Evolutionary conservation across 2,329 filamentous ascomycete species (phyloP).

Genomic region (Penicillium sp.): DNA sequence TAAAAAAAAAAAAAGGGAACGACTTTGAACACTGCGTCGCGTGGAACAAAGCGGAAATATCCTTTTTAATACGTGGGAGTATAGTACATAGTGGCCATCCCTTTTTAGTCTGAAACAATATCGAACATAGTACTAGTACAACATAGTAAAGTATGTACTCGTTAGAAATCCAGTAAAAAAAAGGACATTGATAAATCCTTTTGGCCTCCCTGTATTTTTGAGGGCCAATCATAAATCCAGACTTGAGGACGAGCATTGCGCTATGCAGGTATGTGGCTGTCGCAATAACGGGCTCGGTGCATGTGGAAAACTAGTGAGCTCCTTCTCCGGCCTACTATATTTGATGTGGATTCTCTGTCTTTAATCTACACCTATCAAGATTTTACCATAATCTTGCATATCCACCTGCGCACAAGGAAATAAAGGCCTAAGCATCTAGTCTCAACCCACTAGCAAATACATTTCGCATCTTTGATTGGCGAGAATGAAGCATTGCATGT

Average conservation of each 20-base stretch:
- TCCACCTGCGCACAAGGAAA: not conserved
- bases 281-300: constrained; percentile 1
- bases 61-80: not conserved
- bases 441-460: not conserved
- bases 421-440: not conserved
- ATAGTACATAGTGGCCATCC: not conserved
- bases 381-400: not conserved
- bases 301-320: not conserved
- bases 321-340: not conserved
- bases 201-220: not conserved
- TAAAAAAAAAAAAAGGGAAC: not conserved
- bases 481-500: not conserved
- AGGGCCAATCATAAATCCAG: not conserved
- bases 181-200: not conserved
- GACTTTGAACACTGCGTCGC: not conserved
- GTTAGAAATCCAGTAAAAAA: not conserved
- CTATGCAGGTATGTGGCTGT: not conserved
- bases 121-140: not conserved
- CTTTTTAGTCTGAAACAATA: not conserved
- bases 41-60: not conserved
- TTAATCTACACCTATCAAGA: not conserved
- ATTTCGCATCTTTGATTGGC: not conserved
- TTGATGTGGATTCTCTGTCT: not conserved
- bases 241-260: not conserved
- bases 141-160: not conserved